Evolutionary conservation across 2,329 filamentous ascomycete species (phyloP).

Genomic region (Ilyonectria robusta): DNA sequence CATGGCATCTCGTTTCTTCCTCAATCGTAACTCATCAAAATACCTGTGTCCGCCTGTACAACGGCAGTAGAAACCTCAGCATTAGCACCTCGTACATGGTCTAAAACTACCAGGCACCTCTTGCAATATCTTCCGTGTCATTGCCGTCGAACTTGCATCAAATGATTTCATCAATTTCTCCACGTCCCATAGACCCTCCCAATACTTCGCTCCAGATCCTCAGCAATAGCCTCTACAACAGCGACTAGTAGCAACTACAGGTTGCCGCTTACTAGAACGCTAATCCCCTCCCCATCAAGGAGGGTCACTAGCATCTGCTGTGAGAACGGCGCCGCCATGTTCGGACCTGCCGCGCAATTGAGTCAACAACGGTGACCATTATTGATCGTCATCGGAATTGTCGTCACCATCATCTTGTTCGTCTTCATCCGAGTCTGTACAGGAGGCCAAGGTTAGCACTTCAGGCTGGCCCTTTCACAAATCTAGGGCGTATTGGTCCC

Average conservation of each 20-base stretch:
- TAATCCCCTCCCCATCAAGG: slow-evolving; percentile 1
- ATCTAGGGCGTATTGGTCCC: slow-evolving; percentile 48
- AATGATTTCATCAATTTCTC: not conserved
- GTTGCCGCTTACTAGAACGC: not conserved
- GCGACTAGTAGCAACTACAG: not conserved
- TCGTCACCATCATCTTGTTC: slow-evolving; percentile 11
- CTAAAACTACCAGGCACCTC: not conserved
- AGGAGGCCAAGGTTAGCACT: slow-evolving; percentile 34
- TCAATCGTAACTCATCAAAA: not conserved
- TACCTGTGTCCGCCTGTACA: not conserved
- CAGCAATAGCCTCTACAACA: not conserved
- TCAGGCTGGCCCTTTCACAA: slow-evolving; percentile 28
- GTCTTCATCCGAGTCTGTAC: slow-evolving; percentile 28
- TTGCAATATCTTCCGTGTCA: not conserved
- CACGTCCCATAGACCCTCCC: not conserved
- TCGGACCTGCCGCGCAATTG: slow-evolving; percentile 8
- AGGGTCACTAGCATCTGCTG: not conserved
- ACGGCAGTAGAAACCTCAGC: not conserved
- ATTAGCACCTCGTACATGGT: not conserved
- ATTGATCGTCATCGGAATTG: slow-evolving; percentile 5
- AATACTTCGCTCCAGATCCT: not conserved
- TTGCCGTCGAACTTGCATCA: not conserved
- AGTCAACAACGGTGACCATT: slow-evolving; percentile 8
- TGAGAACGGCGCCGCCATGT: not conserved
- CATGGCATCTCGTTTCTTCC: not conserved